phyloP scores from a whole-genome alignment of 208 protist species.

The Tritrichomonas musculus region DNA sequence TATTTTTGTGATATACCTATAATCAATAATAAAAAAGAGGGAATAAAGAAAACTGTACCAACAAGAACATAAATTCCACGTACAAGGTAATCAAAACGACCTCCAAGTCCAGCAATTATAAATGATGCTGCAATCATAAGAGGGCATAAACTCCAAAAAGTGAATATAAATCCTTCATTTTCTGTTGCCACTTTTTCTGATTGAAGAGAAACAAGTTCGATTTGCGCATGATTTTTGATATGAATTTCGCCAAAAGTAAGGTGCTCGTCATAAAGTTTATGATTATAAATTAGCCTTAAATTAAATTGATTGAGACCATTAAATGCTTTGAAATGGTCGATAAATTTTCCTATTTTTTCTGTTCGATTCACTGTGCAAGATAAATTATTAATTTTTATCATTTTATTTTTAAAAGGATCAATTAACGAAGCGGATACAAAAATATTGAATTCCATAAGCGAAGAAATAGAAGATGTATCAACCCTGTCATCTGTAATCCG shows the following conservation, averaged over 20 bases:
- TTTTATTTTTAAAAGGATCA: too few species aligned
- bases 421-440: too few species aligned
- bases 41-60: background rate
- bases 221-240: background rate
- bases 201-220: background rate
- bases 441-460: too few species aligned
- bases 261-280: background rate
- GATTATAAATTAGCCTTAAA: background rate
- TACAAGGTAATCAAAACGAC: background rate
- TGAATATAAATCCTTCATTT: conserved; percentile 9
- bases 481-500: too few species aligned
- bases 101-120: background rate
- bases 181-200: background rate
- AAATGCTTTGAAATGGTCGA: too few species aligned
- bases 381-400: too few species aligned
- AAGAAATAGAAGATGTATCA: too few species aligned
- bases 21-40: background rate
- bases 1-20: background rate
- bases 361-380: too few species aligned
- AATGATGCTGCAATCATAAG: background rate
- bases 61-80: background rate
- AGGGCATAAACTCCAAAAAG: background rate
- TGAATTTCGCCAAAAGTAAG: background rate
- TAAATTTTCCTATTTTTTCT: too few species aligned
- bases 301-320: too few species aligned